A percentile compares a stretch with the other conserved stretches of the same genome.
phyloP scores from a whole-genome alignment of 2,329 filamentous ascomycete species.

The Trichoderma citrinoviride region DNA sequence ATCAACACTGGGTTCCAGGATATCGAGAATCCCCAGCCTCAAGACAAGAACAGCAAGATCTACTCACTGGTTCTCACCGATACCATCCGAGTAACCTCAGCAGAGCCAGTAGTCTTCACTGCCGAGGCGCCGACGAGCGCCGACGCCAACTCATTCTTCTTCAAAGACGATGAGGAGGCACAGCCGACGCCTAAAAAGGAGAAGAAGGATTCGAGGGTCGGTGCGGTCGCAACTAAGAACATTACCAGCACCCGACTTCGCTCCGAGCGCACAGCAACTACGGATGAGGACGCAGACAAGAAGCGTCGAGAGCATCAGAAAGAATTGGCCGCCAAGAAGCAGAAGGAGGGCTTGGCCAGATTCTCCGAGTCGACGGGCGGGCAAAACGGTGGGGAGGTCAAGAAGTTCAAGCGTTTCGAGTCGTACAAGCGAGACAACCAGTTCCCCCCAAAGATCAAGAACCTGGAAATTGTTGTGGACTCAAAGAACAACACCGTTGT shows the following conservation, averaged over 20 bases:
- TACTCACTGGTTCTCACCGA: slow-evolving; percentile 92
- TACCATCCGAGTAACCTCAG: slow-evolving; percentile 80
- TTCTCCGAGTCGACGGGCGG: slow-evolving; percentile 84
- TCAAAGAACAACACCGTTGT: slow-evolving; percentile 86
- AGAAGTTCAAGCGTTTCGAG: slow-evolving; percentile 98
- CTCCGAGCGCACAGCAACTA: slow-evolving; percentile 82
- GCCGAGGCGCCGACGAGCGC: slow-evolving; percentile 88
- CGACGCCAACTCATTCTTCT: slow-evolving; percentile 96
- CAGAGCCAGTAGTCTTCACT: slow-evolving; percentile 86
- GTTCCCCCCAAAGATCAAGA: slow-evolving; percentile 76
- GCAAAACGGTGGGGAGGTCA: slow-evolving; percentile 86
- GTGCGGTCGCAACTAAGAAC: slow-evolving; percentile 88
- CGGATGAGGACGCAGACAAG: slow-evolving; percentile 86
- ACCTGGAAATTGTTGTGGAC: slow-evolving; percentile 87
- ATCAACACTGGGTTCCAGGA: slow-evolving; percentile 89
- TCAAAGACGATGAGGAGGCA: slow-evolving; percentile 92
- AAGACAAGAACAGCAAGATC: slow-evolving; percentile 83
- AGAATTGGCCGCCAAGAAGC: slow-evolving; percentile 81
- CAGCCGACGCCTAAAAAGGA: slow-evolving; percentile 86
- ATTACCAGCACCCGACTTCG: slow-evolving; percentile 91
- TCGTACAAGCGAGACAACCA: slow-evolving; percentile 98
- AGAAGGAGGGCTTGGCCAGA: slow-evolving; percentile 78
- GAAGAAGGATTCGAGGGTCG: slow-evolving; percentile 78
- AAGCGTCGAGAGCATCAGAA: slow-evolving; percentile 89
- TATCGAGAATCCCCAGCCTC: slow-evolving; percentile 79